Percentiles rank a stretch among this genome's conserved stretches.
Conservation (phyloP, 2,329 filamentous ascomycete genomes). For the Intubia oerlemansii region DNA sequence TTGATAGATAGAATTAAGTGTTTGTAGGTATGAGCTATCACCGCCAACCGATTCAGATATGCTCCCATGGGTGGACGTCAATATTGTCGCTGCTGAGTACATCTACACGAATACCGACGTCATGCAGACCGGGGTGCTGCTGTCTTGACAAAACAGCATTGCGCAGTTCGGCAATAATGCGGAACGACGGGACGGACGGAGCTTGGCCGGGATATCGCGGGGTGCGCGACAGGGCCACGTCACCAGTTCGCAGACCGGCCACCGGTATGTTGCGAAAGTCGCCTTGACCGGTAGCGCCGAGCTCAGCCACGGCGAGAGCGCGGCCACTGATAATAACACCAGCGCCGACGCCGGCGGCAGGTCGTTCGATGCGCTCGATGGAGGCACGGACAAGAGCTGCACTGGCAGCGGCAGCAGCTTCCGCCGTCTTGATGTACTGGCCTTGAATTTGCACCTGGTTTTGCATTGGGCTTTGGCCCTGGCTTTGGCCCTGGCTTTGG, state of each 20-base stretch:
- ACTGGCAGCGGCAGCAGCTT: constrained; percentile 57
- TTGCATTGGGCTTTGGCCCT: no score
- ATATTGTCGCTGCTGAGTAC: constrained; percentile 27
- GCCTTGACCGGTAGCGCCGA: no score
- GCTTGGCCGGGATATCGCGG: constrained; percentile 1
- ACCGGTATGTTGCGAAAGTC: constrained; percentile 48
- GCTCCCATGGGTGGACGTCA: constrained; percentile 21
- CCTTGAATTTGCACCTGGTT: no score
- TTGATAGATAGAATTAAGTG: no score
- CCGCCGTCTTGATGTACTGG: no score
- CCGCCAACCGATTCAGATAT: no score
- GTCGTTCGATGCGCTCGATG: constrained; percentile 26
- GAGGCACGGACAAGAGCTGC: constrained; percentile 35
- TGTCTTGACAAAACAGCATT: no score
- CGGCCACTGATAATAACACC: no score
- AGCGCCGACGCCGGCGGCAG: not conserved
- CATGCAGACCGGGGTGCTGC: constrained; percentile 18
- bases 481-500: constrained; percentile 10
- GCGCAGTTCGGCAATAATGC: constrained; percentile 49
- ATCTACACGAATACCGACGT: constrained; percentile 27
- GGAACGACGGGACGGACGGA: constrained; percentile 40
- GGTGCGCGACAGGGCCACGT: constrained; percentile 3
- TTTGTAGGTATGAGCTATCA: no score
- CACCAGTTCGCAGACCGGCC: constrained; percentile 11
- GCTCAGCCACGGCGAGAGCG: no score